Percentiles rank a stretch among this genome's conserved stretches.
Conservation (phyloP, 192 early-diverging fungal genomes). For the Coemansia sp. region DNA sequence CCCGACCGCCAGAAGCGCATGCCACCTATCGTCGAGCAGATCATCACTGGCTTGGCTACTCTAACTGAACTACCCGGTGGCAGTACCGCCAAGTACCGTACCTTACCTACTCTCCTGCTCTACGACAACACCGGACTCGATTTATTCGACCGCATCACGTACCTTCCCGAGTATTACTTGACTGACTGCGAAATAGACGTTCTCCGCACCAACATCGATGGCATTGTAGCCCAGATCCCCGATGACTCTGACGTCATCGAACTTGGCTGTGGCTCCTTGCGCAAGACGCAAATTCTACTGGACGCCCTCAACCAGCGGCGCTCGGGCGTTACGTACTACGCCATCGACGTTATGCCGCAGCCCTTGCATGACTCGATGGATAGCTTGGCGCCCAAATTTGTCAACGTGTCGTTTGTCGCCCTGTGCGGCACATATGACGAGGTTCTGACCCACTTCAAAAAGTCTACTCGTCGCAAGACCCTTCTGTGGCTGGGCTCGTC, state of each 20-base stretch:
- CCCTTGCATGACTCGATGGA: conserved; percentile 75
- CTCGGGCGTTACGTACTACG: conserved; percentile 78
- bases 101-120: conserved; percentile 78
- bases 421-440: conserved; percentile 91
- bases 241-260: conserved; percentile 80
- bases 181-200: conserved; percentile 87
- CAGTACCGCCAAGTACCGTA: conserved; percentile 9
- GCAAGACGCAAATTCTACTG: conserved; percentile 85
- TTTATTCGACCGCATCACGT: conserved; percentile 90
- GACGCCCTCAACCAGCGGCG: conserved; percentile 69
- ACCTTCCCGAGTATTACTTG: conserved; percentile 85
- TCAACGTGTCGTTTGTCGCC: conserved; percentile 73
- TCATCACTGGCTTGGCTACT: conserved; percentile 26
- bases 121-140: conserved; percentile 86
- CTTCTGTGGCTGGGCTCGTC: conserved; percentile 91
- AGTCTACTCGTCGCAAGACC: conserved; percentile 64
- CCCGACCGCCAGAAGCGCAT: conserved; percentile 6
- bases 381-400: conserved; percentile 63
- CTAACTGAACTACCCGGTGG: conserved; percentile 21
- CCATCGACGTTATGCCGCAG: conserved; percentile 84
- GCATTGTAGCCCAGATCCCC: conserved; percentile 65
- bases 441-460: conserved; percentile 63
- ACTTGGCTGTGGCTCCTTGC: conserved; percentile 86
- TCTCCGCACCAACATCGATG: conserved; percentile 61
- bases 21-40: conserved; percentile 29